Conservation (phyloP, 139 green algal genomes). For the Zygnema circumcarinatum region DNA sequence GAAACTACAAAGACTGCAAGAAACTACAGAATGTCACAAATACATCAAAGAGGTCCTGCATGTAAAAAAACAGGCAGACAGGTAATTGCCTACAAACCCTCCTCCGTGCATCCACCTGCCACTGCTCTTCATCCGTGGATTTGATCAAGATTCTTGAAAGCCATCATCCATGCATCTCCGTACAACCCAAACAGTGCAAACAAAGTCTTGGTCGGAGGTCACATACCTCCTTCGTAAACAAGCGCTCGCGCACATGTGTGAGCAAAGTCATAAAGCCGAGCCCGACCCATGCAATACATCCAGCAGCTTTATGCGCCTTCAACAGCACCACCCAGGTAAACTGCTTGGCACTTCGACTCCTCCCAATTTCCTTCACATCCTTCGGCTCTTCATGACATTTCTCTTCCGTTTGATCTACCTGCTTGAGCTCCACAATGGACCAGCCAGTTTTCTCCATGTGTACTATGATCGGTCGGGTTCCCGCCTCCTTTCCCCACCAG, state of each 20-base stretch:
- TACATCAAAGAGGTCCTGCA: too few relatives aligned
- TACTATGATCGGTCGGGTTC: constrained; percentile 9
- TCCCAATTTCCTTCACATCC: background rate
- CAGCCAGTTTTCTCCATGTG: constrained; percentile 18
- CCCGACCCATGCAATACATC: constrained; percentile 39
- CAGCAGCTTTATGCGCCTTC: constrained; percentile 45
- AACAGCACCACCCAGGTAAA: constrained; percentile 47
- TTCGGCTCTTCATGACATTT: background rate
- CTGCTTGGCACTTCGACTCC: constrained; percentile 36
- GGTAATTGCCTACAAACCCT: too few relatives aligned
- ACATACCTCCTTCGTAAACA: constrained; percentile 23
- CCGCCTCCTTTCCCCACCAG: background rate
- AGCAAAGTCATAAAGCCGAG: constrained; percentile 15
- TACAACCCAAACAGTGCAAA: too few relatives aligned
- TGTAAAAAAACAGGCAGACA: too few relatives aligned
- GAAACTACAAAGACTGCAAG: too few relatives aligned
- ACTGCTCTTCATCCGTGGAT: too few relatives aligned
- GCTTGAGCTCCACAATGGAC: constrained; percentile 14
- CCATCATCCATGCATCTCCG: too few relatives aligned
- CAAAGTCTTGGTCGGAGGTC: too few relatives aligned
- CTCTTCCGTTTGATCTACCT: constrained; percentile 3
- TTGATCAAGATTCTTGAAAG: too few relatives aligned
- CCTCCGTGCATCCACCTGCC: too few relatives aligned
- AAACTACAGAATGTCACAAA: too few relatives aligned
- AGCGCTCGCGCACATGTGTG: constrained; percentile 6